Base-by-base conservation (phyloP, 2,329 filamentous ascomycete genomes). In the Colletotrichum higginsianum region DNA sequence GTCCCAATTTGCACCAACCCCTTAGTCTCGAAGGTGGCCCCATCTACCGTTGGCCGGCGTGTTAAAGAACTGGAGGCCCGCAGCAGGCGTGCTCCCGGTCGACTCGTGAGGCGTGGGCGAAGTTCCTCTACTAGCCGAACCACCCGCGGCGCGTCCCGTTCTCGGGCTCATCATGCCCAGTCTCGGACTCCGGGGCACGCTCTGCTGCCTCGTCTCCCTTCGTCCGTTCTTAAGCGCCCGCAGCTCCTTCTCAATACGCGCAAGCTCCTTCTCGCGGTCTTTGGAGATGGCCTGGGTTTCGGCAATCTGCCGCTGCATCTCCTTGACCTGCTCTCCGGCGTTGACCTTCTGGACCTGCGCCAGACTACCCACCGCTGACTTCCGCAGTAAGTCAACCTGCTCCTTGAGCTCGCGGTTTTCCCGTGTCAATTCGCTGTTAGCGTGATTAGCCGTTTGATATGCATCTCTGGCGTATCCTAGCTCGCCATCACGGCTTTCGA, bases 391-490 rank as follows among this genome's bases (percentile, higher is more conserved):
- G 23, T 80, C 78, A 18, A 85, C 79, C 35, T 82, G 79, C 12
- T 76, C 77, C 63, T 83, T 82, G 2, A 91, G 82, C 9, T 83
- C 80, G 21, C 78, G 79, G 74, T 87, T 88, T 75, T 89, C 85
- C 2, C 80, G 76, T 23, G 81, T 79, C 3, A 89, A 79, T 18
- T 83, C 82, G 16, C 82, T 81, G 2, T 85, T 85, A 1, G 82
- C 78, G 42, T 85, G 84, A 11, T 88, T 89, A 1, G 87, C 86
- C 26, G 87, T 83, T 75, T 92, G 91, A 75, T 93, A 93, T 12
- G 86, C 82, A 4, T 84, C 83, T 63, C 88, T 86, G 15, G 85
- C 82, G 75, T 90, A 93, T 2, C 90, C 88, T 35, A 86, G 81
- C 4, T 90, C 88, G 16, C 82, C 82, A 38, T 86, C 80, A 1